Evolutionary conservation across 805 yeast genomes (phyloP), one percentile per base, ranked within the genome.

Genomic region (Diddensiella santjacobensis): DNA sequence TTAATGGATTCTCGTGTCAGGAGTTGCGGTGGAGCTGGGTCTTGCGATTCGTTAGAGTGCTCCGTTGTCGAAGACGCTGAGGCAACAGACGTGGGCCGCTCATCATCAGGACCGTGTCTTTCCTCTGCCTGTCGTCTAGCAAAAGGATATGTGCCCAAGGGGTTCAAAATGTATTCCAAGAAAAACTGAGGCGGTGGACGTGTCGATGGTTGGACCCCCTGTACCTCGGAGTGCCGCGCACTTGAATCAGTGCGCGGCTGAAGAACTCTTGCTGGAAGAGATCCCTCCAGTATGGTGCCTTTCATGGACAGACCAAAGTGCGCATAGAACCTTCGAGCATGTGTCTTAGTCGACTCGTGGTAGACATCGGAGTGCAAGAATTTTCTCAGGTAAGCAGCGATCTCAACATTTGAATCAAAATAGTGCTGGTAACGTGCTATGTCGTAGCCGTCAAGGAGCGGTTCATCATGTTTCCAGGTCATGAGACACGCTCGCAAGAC

Each of bases 111-210:
- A 18, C 18, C 45, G 26, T 51, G 54, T 3, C 20, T 35, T 19
- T 51, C 54, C 10, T 22, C 19, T 20, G 47, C 50, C 35, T 49
- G 22, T 18, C 40, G 38, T 23, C 53, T 37, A 4, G 54, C 51
- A 37, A 51, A 20, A 3, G 53, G 54, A 29, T 48, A 51, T 10
- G 54, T 51, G 8, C 54, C 54, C 8, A 51, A 41, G n/a, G 54
- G 51, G 39, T 49, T 51, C 36, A 51, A 40, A 3, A 51, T 45
- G 22, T 51, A 51, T 19, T 51, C 54, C 39, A 51, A 47, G 3
- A 53, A 51, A 29, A 43, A 51, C 38, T 51, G 54, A 20, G 54
- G 54, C 24, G 54, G 54, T 3, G 31, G 31, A n/a, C n/a, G n/a
- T n/a, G n/a, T n/a, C n/a, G n/a, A n/a, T n/a, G n/a, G n/a, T n/a